These are phyloP conservation scores for Phytopythium montanum DNA, from an alignment of 352 stramenopile species.

Conservation along the genomic window DNA sequence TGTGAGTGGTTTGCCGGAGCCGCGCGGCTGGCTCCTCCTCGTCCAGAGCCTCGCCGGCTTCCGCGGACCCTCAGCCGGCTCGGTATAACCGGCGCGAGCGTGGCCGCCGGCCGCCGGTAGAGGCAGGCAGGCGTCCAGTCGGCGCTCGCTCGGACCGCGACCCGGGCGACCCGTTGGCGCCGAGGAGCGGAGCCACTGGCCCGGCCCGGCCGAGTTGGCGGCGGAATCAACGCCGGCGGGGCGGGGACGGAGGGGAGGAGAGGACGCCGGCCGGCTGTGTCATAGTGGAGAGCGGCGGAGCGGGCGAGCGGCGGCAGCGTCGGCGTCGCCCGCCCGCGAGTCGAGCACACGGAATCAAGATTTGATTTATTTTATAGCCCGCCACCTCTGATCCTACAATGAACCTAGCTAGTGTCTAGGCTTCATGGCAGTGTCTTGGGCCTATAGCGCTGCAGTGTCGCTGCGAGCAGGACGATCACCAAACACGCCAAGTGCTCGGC, in stretches of 20 bases:
- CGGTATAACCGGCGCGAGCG: not conserved
- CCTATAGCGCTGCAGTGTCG: too few species aligned
- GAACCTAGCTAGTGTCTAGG: too few species aligned
- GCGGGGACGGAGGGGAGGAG: constrained; percentile 10
- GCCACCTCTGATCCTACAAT: too few species aligned
- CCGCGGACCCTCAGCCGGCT: not conserved
- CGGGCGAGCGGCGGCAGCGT: not conserved
- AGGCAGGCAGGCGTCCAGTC: not conserved
- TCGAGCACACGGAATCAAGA: not conserved
- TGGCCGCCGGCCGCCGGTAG: not conserved
- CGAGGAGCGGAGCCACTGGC: not conserved
- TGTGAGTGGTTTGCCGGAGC: not conserved
- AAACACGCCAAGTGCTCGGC: too few species aligned
- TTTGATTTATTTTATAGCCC: constrained; percentile 9
- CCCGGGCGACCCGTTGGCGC: too few species aligned
- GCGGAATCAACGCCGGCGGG: not conserved
- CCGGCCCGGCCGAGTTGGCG: not conserved
- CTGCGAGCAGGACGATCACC: too few species aligned
- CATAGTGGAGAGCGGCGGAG: constrained; percentile 11
- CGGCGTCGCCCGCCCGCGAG: not conserved
- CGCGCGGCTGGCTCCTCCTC: not conserved
- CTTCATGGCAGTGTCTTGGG: too few species aligned
- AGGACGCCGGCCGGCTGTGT: constrained; percentile 18
- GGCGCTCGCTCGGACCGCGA: not conserved
- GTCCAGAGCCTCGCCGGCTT: not conserved